Evolutionary conservation across 371 early-diverging fungal genomes (phyloP), one percentile per base, ranked within the genome.

Genomic region (Mucor lusitanicus): DNA sequence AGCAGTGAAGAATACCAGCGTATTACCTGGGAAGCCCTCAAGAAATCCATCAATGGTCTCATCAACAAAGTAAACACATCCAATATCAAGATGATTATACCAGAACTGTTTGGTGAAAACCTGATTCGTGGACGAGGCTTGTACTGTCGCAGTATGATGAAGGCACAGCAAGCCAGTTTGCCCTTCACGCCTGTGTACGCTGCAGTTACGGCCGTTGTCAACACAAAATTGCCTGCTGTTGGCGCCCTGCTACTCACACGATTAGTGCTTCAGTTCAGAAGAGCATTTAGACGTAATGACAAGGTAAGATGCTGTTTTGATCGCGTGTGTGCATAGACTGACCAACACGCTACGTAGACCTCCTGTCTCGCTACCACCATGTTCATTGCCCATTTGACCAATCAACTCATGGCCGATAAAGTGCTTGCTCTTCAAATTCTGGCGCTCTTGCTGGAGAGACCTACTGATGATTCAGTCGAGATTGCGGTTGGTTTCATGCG

Each of bases 401-500:
- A 97, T 75, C 99, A 99, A 66, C 81, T 90, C 25, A 91, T 99
- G 7, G 92, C 88, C 0, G 89, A 96, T 73, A 98, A 97, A 73
- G 87, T 98, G 46, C 73, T 97, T 21, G 94, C 94, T 0, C 85
- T 98, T 64, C 93, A 98, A 74, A 87, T 97, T 19, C 77, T 98
- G 54, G 87, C 90, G 2, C 77, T 98, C 37, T 80, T 98, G 35
- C 80, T 98, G 28, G 96, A 97, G 75, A 86, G 90, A 21, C 96
- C 97, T 4, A 99, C 99, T 0, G 95, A 97, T 67, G 98, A 99
- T 81, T 95, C 97, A 28, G 97, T 99, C 0, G 98, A 97, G 67
- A 92, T 98, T 56, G 97, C 97, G 3, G 98, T 99, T n/a, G 95
- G 95, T 3, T 94, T 98, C 73, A 92, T 94, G 88, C 90, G 92